Evolutionary conservation across 2,329 filamentous ascomycete genomes (phyloP).

Genomic region (Capronia americana): DNA sequence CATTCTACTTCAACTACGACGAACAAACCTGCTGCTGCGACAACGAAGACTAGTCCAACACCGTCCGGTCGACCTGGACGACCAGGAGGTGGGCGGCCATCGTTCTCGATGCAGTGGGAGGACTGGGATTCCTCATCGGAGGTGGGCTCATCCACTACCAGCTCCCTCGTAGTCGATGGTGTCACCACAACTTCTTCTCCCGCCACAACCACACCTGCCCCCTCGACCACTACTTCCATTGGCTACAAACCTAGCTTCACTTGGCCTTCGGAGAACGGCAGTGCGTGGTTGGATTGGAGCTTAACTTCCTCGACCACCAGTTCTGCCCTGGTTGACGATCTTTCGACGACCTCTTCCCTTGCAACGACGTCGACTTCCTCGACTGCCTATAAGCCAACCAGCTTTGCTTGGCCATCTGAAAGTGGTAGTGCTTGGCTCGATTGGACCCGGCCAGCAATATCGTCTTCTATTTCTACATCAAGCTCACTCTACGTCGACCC

Average conservation of each 20-base stretch:
- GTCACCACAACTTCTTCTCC: background rate
- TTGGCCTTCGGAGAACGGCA: slow-evolving; percentile 12
- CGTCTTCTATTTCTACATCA: background rate
- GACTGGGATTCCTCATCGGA: background rate
- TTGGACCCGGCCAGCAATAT: slow-evolving; percentile 4
- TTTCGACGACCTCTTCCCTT: background rate
- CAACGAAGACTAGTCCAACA: slow-evolving; percentile 5
- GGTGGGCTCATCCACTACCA: background rate
- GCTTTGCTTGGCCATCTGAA: slow-evolving; percentile 5
- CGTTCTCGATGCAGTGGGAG: slow-evolving; percentile 1
- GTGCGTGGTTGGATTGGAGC: slow-evolving; percentile 7
- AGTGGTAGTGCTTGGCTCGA: slow-evolving; percentile 16
- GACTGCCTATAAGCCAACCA: background rate
- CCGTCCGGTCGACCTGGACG: background rate
- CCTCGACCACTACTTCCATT: background rate
- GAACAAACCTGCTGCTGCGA: background rate
- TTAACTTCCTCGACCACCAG: background rate
- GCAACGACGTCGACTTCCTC: background rate
- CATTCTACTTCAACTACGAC: background rate
- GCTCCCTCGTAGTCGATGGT: background rate
- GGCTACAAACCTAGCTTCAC: too few species aligned
- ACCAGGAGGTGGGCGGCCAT: background rate
- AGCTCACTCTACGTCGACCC: slow-evolving; percentile 4
- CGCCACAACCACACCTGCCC: background rate
- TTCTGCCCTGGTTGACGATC: background rate